Evolutionary conservation across 1,284 basidiomycete genomes (phyloP).

Genomic region (Tilletia setariae): DNA sequence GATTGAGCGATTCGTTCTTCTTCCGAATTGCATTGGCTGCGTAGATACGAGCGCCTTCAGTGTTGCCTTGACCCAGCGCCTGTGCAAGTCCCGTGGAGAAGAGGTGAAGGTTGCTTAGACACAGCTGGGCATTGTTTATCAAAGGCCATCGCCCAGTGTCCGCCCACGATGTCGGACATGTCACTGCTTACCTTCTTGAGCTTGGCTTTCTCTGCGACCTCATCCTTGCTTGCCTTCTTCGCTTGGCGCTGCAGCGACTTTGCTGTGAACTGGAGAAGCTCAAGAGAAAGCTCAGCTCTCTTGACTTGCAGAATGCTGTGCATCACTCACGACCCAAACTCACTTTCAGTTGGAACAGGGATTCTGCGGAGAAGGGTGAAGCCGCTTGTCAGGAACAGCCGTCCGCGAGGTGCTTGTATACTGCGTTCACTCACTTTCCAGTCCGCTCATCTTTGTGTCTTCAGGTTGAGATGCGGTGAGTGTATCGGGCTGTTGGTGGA

Average conservation of each 20-base stretch:
- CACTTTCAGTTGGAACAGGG: constrained; percentile 52
- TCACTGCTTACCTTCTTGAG: constrained; percentile 42
- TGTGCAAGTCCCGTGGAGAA: constrained; percentile 53
- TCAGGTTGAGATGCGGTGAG: background rate
- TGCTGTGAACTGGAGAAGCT: constrained; percentile 39
- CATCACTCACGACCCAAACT: background rate
- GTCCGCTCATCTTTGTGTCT: constrained; percentile 32
- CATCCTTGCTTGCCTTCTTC: constrained; percentile 50
- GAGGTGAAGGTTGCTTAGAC: background rate
- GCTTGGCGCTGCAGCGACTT: constrained; percentile 54
- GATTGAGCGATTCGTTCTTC: constrained; percentile 89
- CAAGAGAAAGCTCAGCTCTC: background rate
- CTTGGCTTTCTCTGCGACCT: constrained; percentile 50
- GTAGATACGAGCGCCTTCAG: constrained; percentile 96
- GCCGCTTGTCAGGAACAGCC: background rate
- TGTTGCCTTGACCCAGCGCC: constrained; percentile 95
- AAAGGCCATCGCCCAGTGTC: no score
- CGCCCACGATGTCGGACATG: background rate
- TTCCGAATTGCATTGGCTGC: constrained; percentile 97
- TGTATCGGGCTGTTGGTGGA: background rate
- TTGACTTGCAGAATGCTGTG: background rate
- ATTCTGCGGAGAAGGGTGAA: constrained; percentile 31
- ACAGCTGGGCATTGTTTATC: no score
- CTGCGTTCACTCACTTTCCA: constrained; percentile 31
- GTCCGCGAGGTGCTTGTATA: background rate